Base-by-base conservation (phyloP, 2,329 filamentous ascomycete species). In the Trichoderma hamatum region DNA sequence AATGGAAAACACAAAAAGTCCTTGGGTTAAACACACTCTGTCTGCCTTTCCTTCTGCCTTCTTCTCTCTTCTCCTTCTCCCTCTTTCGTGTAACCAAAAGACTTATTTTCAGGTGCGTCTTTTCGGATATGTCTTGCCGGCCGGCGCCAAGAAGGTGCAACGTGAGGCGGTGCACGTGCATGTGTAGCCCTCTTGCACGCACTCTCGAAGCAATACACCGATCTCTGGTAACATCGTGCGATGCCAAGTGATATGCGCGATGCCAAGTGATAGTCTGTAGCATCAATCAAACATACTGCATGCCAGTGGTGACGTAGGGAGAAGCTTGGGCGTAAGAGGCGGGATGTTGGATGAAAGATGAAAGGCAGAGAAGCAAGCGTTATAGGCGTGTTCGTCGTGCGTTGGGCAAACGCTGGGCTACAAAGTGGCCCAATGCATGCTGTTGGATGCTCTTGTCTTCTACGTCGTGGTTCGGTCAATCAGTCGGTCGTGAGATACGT, bases 1-100 rank as follows among this genome's bases (percentile, higher is more conserved):
- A 67, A 60, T 67, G 54, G 43, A 67, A 61, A 54, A 59, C 24
- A 59, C 24, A 60, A 62, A 67, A 62, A 67, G 52, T 70, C 34
- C 43, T 39, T 69, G 52, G 61, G 54, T 60, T 36, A 49, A 49
- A 43, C 16, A 43, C 39, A 43, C 39, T 9, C 3, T 49, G 3
- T n/a, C 19, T 43, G 7, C 39, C 11, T 14, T 39, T 16, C 13
- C 13, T 39, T 16, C 34, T 39, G 34, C 16, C 34, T 39, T n/a
- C 7, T 43, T 19, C 2, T 10, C 5, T 14, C 16, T 43, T 21
- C 19, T 7, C 7, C n/a, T 24, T 13, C 46, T 13, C 46, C 16
- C 3, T 2, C 10, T 21, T 9, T 32, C 36, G 61, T 56, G 51
- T 5, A 56, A 32, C 46, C n/a, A 52, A 2, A 24, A 21, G 34